Evolutionary conservation across 108 stramenopile genomes (phyloP), one percentile per base, ranked within the genome.

Genomic region (Aurantiochytrium sp.): DNA sequence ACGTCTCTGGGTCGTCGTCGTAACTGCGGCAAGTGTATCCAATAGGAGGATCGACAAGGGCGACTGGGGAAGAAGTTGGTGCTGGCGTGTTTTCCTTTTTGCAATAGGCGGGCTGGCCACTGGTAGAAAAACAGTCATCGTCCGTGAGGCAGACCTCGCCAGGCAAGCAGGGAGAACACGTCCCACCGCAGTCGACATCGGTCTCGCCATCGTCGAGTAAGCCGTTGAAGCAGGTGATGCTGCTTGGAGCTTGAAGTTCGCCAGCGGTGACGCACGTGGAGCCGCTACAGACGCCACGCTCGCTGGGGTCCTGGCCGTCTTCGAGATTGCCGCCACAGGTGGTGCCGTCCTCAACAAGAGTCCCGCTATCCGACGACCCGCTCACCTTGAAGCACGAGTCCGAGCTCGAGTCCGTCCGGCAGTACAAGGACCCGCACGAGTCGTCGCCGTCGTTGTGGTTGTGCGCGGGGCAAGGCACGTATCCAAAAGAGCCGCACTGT

Each of bases 141-240:
- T 60, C 44, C 5, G 18, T 5, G 71, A 72, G 55, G 89, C 89
- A 89, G 42, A 58, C 35, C 6, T 89, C 72, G 0, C 43, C 43
- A 10, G 72, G 71, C 14, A 51, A 21, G 51, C 89, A 89, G n/a
- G 25, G 19, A 28, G 35, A 21, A 35, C 89, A 89, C 23, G 71
- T 42, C 12, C 89, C 89, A 0, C 89, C 89, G 72, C 89, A 89
- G 72, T 89, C 71, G 45, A 60, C 45, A 72, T 89, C 89, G 55
- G 89, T 89, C 72, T 89, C 89, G 42, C 29, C 25, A 18, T 58
- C 89, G 1, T 89, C 89, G 29, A 71, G 72, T 28, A 72, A 28
- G 28, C 89, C 89, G 72, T 89, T 89, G 55, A 16, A 53, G 89
- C 89, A 89, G 16, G 76, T 83, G 5, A 83, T 47, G 23, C 49